Conservation (phyloP, 2,329 filamentous ascomycete species). For the Epichloe glyceriae region DNA sequence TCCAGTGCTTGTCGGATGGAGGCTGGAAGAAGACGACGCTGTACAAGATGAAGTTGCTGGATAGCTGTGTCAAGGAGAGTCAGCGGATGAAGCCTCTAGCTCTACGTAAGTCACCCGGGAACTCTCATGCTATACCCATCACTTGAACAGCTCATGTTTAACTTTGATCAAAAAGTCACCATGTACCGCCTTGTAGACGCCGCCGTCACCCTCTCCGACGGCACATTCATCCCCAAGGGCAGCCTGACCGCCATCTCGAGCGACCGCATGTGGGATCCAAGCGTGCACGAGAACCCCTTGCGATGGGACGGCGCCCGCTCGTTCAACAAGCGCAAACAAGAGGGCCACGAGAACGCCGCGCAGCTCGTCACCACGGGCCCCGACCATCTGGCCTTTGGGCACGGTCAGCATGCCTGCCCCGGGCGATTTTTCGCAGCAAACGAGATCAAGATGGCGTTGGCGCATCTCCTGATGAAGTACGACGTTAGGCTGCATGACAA, state of each 20-base stretch:
- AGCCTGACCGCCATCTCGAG: not conserved
- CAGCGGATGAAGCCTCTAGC: slow-evolving; percentile 30
- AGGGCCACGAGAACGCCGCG: slow-evolving; percentile 12
- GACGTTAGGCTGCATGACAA: slow-evolving; percentile 17
- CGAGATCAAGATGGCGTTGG: slow-evolving; percentile 38
- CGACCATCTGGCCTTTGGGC: slow-evolving; percentile 37
- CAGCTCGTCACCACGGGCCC: slow-evolving; percentile 37
- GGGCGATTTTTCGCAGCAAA: slow-evolving; percentile 41
- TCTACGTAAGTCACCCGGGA: slow-evolving; percentile 8
- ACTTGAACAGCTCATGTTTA: not conserved
- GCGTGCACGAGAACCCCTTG: slow-evolving; percentile 3
- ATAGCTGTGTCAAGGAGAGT: slow-evolving; percentile 35
- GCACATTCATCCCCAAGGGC: slow-evolving; percentile 5
- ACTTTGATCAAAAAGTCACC: not conserved
- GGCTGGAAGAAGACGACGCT: slow-evolving; percentile 5
- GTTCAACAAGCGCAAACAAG: slow-evolving; percentile 24
- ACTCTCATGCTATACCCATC: too few species aligned
- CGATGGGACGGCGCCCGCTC: slow-evolving; percentile 35
- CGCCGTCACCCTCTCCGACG: slow-evolving; percentile 6
- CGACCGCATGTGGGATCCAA: slow-evolving; percentile 1
- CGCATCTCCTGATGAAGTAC: slow-evolving; percentile 36
- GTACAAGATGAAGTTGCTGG: slow-evolving; percentile 27
- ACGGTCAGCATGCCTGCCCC: slow-evolving; percentile 39
- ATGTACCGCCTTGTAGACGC: slow-evolving; percentile 2
- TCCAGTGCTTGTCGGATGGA: not conserved